phyloP scores from a whole-genome alignment of 2,329 filamentous ascomycete species.

The Xylaria sp. region DNA sequence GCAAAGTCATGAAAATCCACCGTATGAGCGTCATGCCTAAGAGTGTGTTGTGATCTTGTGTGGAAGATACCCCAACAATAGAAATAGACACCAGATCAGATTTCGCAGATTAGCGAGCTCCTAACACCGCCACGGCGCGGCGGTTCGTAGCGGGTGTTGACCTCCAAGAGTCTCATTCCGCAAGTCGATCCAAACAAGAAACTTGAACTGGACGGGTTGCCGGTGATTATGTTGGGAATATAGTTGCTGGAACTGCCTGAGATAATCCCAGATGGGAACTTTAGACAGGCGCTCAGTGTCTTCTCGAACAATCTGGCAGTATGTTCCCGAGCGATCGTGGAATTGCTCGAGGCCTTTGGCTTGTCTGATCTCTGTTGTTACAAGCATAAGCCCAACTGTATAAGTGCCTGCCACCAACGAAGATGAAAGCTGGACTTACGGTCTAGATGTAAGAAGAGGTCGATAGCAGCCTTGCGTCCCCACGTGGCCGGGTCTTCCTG shows the following conservation, averaged over 20 bases:
- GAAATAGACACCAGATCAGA: not conserved
- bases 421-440: no score
- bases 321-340: constrained; percentile 36
- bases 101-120: not conserved
- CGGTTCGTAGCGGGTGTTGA: not conserved
- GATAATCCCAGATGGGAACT: not conserved
- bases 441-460: no score
- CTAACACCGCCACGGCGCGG: not conserved
- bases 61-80: not conserved
- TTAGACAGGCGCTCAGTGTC: not conserved
- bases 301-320: constrained; percentile 36
- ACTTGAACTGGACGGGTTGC: constrained; percentile 1
- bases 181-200: constrained; percentile 1
- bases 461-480: no score
- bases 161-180: not conserved
- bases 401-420: no score
- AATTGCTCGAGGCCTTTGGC: constrained; percentile 29
- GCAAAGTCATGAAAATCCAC: no score
- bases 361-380: not conserved
- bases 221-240: no score
- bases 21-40: not conserved
- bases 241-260: not conserved
- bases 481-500: no score
- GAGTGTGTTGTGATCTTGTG: not conserved
- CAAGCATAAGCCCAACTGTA: no score